Conservation (phyloP, 345 rosid species). For the Hibiscus mutabilis region DNA sequence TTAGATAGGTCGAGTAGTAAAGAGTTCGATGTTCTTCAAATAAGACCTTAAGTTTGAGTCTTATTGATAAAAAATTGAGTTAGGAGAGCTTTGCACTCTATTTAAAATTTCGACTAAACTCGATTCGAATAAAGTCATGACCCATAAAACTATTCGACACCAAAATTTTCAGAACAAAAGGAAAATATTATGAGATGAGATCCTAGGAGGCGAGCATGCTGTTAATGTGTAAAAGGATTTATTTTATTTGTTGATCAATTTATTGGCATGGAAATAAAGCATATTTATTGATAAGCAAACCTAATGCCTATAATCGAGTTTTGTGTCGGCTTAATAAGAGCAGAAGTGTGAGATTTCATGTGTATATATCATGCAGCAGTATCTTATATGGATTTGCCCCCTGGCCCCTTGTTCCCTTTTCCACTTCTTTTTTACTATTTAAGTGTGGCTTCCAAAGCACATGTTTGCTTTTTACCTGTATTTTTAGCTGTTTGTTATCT, state of each 20-base stretch:
- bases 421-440: not conserved
- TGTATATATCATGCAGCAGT: not conserved
- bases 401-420: too few relatives aligned
- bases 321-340: conserved; percentile 4
- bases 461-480: not conserved
- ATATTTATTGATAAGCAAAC: not conserved
- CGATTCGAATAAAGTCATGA: too few relatives aligned
- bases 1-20: too few relatives aligned
- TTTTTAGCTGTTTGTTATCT: not conserved
- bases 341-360: conserved; percentile 2
- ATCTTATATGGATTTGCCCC: conserved; percentile 6
- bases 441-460: not conserved
- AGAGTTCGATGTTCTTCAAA: too few relatives aligned
- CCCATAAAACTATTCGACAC: too few relatives aligned
- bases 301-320: not conserved
- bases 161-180: too few relatives aligned
- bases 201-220: not conserved
- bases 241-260: not conserved
- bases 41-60: too few relatives aligned
- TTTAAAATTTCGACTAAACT: too few relatives aligned
- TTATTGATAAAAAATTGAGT: too few relatives aligned
- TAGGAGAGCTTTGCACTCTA: too few relatives aligned
- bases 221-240: not conserved
- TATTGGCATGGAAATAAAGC: not conserved
- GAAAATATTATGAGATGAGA: not conserved